Base-by-base conservation (phyloP, 495 filamentous ascomycete genomes). In the Elaphomyces granulatus region DNA sequence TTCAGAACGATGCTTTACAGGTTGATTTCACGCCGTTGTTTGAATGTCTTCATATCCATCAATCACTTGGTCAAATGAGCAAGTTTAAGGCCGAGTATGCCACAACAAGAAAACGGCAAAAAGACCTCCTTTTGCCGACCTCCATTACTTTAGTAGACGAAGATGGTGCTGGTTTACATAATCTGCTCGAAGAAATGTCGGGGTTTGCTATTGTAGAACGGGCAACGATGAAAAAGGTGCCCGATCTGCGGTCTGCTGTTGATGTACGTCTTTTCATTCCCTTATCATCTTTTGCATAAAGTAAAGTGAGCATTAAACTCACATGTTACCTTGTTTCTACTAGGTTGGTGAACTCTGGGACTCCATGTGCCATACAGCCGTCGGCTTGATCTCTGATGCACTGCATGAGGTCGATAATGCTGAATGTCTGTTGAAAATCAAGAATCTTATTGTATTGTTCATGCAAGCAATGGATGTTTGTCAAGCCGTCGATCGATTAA, bases 321-420 rank as follows among this genome's bases (percentile, higher is more conserved):
- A 39, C 34, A 34, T 19, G 16, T n/a, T n/a, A n/a, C n/a, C n/a
- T 12, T 12, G 15, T 12, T 32, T 14, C 9, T 8, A 32, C 18
- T 44, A 88, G 83, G 81, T 94, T 36, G 88, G 96, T 51, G 87
- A 94, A 54, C 70, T 99, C 4, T 99, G 90, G 90, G 87, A 95
- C 52, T 94, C 87, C 0, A 88, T 95, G 85, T 96, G 87, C 50
- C 82, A 92, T 50, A 75, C 75, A 16, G 80, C 85, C 3, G 83
- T 94, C 40, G 70, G 64, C 16, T 64, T 94, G 26, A 88, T 92
- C 45, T 75, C 77, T 0, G 81, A 74, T 44, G 80, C 86, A 8
- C 61, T 96, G 6, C 64, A 70, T 21, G 74, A 78, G 18, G 76
- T 96, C 30, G 77, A 78, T 20, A 85, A 87, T 51, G 84, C 87